Conservation (phyloP, 257 asterid genomes). For the Capsicum pubescens region DNA sequence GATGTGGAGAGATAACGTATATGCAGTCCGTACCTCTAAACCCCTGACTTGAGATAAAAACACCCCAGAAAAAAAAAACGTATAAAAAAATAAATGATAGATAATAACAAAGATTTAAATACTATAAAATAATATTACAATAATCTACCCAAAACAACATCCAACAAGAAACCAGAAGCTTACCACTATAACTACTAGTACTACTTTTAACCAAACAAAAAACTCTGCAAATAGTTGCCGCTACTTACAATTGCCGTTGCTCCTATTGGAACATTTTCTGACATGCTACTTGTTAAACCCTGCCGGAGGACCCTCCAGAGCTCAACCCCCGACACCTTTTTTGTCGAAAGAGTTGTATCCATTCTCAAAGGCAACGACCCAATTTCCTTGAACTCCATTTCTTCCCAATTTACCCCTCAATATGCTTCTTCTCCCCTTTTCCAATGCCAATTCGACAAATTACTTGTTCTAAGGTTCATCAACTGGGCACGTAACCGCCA, state of each 20-base stretch:
- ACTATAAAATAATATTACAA: too few species aligned
- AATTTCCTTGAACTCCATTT: constrained; percentile 53
- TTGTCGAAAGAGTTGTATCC: constrained; percentile 59
- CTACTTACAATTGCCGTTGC: background rate
- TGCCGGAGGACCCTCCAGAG: constrained; percentile 46
- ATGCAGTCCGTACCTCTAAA: too few species aligned
- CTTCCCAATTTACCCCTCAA: constrained; percentile 66
- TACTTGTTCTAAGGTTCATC: constrained; percentile 58
- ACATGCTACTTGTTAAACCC: constrained; percentile 57
- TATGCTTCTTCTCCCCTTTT: constrained; percentile 68
- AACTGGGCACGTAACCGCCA: constrained; percentile 66
- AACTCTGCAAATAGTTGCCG: background rate
- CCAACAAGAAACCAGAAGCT: too few species aligned
- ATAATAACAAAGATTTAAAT: too few species aligned
- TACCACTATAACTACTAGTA: too few species aligned
- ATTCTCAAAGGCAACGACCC: constrained; percentile 61
- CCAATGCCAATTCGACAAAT: constrained; percentile 55
- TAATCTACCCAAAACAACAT: too few species aligned
- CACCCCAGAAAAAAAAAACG: too few species aligned
- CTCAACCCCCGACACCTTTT: constrained; percentile 42
- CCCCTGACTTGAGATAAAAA: too few species aligned
- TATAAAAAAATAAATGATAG: too few species aligned
- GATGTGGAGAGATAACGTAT: too few species aligned
- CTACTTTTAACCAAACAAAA: too few species aligned
- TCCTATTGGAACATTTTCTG: constrained; percentile 29